A percentile compares a stretch with the other conserved stretches of the same genome.
These are phyloP conservation scores for Xylariaceae sp. DNA, from an alignment of 2,329 filamentous ascomycete genomes.

Conservation along the genomic window DNA sequence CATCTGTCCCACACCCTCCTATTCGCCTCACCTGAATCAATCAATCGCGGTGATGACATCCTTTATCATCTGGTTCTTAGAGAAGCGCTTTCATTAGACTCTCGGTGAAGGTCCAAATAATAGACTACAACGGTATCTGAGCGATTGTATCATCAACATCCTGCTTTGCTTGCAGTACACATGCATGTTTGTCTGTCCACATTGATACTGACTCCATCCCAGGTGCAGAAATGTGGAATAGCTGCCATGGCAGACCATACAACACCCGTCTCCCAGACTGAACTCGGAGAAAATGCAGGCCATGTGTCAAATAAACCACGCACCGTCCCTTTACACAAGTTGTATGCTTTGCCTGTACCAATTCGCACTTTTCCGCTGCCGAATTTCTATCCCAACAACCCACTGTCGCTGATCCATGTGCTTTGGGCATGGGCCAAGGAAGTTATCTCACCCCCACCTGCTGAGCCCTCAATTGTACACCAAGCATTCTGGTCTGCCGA, in stretches of 20 bases:
- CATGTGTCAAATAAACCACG: neutral
- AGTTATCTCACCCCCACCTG: slow-evolving; percentile 61
- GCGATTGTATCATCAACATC: slow-evolving; percentile 36
- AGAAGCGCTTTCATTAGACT: slow-evolving; percentile 44
- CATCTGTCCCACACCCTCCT: neutral
- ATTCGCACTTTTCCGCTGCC: slow-evolving; percentile 80
- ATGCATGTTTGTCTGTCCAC: neutral
- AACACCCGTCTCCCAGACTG: neutral
- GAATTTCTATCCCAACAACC: slow-evolving; percentile 86
- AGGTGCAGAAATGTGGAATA: slow-evolving; percentile 44
- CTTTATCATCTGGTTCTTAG: slow-evolving; percentile 52
- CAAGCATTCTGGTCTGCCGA: slow-evolving; percentile 75
- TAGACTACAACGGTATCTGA: slow-evolving; percentile 99
- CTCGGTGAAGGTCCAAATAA: slow-evolving; percentile 62
- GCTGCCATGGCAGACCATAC: slow-evolving; percentile 33
- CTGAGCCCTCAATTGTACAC: slow-evolving; percentile 62
- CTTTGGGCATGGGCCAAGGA: slow-evolving; percentile 74
- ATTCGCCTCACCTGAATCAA: neutral
- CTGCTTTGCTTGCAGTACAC: neutral
- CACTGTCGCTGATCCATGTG: slow-evolving; percentile 79
- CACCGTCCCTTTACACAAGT: slow-evolving; percentile 54
- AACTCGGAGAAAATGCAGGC: neutral
- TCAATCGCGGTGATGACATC: slow-evolving; percentile 59
- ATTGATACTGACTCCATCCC: slow-evolving; percentile 3
- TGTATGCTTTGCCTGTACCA: slow-evolving; percentile 79